Percentiles rank a stretch among this genome's conserved stretches.
Evolutionary conservation across 805 yeast species (phyloP).

Genomic region (Lipomyces starkeyi): DNA sequence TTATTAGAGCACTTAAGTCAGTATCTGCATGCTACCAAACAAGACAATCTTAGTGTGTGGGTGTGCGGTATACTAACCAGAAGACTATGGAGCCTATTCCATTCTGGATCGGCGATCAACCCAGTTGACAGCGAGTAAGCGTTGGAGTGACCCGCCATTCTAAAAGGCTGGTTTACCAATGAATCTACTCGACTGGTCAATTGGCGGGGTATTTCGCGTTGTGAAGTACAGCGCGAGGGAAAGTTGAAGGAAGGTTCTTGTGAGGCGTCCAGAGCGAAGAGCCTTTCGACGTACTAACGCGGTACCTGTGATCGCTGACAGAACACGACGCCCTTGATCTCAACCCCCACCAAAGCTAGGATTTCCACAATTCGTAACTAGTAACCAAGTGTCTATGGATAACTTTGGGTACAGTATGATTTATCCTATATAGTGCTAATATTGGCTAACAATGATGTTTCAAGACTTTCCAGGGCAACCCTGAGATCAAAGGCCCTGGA

Average conservation of each 20-base stretch:
- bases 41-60: neutral
- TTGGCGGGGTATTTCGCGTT: neutral
- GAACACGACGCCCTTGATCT: neutral
- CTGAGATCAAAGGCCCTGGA: constrained; percentile 50
- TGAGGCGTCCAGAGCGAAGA: too few relatives aligned
- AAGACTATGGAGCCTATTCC: constrained; percentile 22
- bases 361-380: neutral
- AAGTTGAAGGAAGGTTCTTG: too few relatives aligned
- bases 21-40: neutral
- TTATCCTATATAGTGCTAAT: neutral
- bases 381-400: neutral
- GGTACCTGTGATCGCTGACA: neutral
- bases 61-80: constrained; percentile 14
- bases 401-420: constrained; percentile 8
- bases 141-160: constrained; percentile 4
- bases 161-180: neutral
- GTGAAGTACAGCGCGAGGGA: neutral
- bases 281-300: neutral
- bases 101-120: constrained; percentile 31
- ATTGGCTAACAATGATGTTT: neutral
- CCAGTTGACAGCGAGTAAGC: neutral
- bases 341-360: neutral
- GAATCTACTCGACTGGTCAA: neutral
- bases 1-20: neutral
- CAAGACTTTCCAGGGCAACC: constrained; percentile 48